Evolutionary conservation across 2,329 filamentous ascomycete species (phyloP).

Genomic region (Penicillium psychrosexuale): DNA sequence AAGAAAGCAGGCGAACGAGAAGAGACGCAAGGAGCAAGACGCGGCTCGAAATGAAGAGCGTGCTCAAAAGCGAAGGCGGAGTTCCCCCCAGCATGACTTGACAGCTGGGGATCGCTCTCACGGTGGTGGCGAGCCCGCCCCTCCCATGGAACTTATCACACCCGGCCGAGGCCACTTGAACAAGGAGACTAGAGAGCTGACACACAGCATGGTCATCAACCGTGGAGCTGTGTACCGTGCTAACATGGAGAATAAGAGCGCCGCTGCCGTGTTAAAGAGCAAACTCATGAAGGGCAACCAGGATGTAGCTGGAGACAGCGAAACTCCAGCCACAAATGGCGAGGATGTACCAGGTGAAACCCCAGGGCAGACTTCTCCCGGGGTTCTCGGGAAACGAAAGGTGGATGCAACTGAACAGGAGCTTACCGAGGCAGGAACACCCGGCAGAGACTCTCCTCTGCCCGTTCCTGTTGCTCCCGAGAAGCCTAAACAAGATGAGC

Average conservation of each 20-base stretch:
- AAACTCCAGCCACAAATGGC: constrained; percentile 28
- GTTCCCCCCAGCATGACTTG: constrained; percentile 44
- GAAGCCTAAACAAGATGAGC: constrained; percentile 56
- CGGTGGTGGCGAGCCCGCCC: constrained; percentile 31
- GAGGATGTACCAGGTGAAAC: constrained; percentile 26
- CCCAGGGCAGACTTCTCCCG: constrained; percentile 30
- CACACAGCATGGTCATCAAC: constrained; percentile 85
- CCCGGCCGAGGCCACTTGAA: constrained; percentile 55
- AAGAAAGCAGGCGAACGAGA: constrained; percentile 72
- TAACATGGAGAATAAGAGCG: constrained; percentile 87
- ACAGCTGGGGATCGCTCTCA: constrained; percentile 25
- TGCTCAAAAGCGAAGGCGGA: constrained; percentile 42
- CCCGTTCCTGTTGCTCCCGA: constrained; percentile 49
- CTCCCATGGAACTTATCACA: constrained; percentile 57
- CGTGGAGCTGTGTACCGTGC: constrained; percentile 63
- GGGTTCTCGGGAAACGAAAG: constrained; percentile 57
- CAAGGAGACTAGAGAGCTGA: constrained; percentile 61
- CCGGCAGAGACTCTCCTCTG: constrained; percentile 58
- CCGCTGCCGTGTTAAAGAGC: constrained; percentile 81
- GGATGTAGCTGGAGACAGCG: constrained; percentile 15
- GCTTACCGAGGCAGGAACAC: constrained; percentile 52
- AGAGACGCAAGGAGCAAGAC: constrained; percentile 72
- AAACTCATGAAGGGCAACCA: constrained; percentile 58
- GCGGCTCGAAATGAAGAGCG: constrained; percentile 50
- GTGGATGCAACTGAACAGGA: constrained; percentile 65